phyloP scores from a whole-genome alignment of 768 basidiomycete species.

The Termitomyces sp. region DNA sequence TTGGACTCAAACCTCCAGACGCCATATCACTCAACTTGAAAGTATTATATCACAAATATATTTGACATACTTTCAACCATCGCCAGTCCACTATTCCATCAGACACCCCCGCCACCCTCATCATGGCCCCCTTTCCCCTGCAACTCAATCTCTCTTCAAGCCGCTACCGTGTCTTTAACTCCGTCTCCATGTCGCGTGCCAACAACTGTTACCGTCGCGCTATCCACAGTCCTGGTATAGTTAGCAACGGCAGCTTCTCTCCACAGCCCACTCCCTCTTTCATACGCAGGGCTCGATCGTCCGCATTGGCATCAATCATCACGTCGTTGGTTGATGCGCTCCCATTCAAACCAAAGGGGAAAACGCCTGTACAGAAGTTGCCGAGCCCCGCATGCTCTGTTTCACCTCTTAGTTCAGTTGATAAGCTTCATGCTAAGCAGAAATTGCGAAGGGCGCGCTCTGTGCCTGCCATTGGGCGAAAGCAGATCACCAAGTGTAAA shows the following conservation, averaged over 20 bases:
- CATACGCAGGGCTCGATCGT: constrained; percentile 10
- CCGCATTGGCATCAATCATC: constrained; percentile 7
- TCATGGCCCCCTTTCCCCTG: not conserved
- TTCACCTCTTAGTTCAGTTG: not conserved
- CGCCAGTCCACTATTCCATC: not conserved
- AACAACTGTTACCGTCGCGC: not conserved
- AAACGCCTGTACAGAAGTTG: not conserved
- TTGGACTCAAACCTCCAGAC: not conserved
- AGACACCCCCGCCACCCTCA: not conserved
- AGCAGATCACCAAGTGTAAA: not conserved
- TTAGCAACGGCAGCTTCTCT: constrained; percentile 3
- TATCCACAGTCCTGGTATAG: not conserved
- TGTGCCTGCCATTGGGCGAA: not conserved
- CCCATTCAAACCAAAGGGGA: constrained; percentile 1
- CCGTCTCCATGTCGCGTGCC: not conserved
- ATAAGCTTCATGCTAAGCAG: not conserved
- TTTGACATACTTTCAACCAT: not conserved
- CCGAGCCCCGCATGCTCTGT: not conserved
- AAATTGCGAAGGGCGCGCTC: constrained; percentile 4
- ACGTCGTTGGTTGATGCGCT: constrained; percentile 3
- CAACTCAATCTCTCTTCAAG: not conserved
- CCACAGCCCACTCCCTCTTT: constrained; percentile 6
- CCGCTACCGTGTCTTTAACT: not conserved
- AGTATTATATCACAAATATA: not conserved
- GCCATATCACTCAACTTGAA: not conserved